Evolutionary conservation across 345 rosid genomes (phyloP).

Genomic region (Leavenworthia alabamica): DNA sequence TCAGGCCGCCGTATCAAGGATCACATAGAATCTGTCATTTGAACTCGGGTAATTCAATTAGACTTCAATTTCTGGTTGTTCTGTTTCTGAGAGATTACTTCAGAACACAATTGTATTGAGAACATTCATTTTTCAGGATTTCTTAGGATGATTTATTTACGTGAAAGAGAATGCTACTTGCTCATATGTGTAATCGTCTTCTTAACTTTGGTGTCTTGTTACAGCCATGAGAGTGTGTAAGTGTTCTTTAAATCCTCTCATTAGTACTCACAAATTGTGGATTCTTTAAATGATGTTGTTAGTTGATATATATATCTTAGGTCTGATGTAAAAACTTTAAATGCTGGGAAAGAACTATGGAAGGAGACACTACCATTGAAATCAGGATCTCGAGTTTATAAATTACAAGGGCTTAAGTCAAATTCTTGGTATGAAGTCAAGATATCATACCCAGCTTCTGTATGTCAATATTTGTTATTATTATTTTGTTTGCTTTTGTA

Average conservation of each 20-base stretch:
- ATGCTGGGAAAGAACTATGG: constrained; percentile 64
- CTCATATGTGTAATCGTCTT: constrained; percentile 25
- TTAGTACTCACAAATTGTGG: background rate
- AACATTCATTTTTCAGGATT: background rate
- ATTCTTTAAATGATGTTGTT: background rate
- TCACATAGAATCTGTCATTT: background rate
- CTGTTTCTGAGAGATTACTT: background rate
- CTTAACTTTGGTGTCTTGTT: constrained; percentile 12
- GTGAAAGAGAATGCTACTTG: background rate
- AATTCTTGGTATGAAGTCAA: constrained; percentile 86
- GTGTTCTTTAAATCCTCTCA: constrained; percentile 13
- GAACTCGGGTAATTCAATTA: background rate
- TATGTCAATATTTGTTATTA: constrained; percentile 40
- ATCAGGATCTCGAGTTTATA: constrained; percentile 53
- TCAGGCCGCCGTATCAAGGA: background rate
- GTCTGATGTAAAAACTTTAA: constrained; percentile 34
- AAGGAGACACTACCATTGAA: constrained; percentile 54
- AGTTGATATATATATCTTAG: constrained; percentile 21
- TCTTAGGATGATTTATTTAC: constrained; percentile 19
- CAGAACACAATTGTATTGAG: background rate
- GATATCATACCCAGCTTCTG: constrained; percentile 98
- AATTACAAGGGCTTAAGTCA: constrained; percentile 60
- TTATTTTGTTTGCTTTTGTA: background rate
- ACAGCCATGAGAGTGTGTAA: constrained; percentile 33
- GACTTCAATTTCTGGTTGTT: background rate